These are phyloP conservation scores for Calocera viscosa DNA, from an alignment of 768 basidiomycete species.

Conservation along the genomic window DNA sequence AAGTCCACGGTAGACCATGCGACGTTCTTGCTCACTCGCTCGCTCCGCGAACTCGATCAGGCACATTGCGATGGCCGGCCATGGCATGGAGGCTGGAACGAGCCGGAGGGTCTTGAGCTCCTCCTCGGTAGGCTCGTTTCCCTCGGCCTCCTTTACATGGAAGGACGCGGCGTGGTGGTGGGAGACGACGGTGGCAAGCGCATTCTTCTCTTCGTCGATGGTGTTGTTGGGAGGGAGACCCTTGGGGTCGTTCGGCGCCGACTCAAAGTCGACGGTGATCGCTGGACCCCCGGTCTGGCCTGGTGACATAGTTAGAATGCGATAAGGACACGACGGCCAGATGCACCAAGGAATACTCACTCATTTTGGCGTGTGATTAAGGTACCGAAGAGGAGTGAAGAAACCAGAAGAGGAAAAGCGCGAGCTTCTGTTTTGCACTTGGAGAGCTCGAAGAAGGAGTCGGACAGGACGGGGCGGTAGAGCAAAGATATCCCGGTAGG, in stretches of 20 bases:
- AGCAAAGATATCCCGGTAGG: not conserved
- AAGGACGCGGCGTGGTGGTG: not conserved
- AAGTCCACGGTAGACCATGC: not conserved
- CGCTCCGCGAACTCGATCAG: slow-evolving; percentile 28
- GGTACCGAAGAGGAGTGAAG: not conserved
- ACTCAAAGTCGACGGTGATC: not conserved
- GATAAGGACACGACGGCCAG: too few relatives aligned
- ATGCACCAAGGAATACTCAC: not conserved
- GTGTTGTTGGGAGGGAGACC: slow-evolving; percentile 1
- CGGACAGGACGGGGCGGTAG: not conserved
- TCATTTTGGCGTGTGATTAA: not conserved
- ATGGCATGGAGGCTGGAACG: slow-evolving; percentile 21
- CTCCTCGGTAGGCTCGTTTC: slow-evolving; percentile 13
- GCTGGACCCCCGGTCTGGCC: not conserved
- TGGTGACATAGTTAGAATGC: not conserved
- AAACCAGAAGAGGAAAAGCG: not conserved
- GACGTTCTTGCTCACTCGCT: slow-evolving; percentile 1
- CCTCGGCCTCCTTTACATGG: not conserved
- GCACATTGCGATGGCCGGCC: slow-evolving; percentile 25
- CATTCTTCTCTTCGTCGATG: not conserved
- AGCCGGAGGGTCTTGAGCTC: slow-evolving; percentile 21
- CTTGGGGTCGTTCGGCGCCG: not conserved
- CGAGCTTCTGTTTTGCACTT: not conserved
- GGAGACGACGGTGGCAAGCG: not conserved
- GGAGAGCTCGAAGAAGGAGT: not conserved